Base-by-base conservation (phyloP, 2,329 filamentous ascomycete genomes). In the Apiospora aurea region DNA sequence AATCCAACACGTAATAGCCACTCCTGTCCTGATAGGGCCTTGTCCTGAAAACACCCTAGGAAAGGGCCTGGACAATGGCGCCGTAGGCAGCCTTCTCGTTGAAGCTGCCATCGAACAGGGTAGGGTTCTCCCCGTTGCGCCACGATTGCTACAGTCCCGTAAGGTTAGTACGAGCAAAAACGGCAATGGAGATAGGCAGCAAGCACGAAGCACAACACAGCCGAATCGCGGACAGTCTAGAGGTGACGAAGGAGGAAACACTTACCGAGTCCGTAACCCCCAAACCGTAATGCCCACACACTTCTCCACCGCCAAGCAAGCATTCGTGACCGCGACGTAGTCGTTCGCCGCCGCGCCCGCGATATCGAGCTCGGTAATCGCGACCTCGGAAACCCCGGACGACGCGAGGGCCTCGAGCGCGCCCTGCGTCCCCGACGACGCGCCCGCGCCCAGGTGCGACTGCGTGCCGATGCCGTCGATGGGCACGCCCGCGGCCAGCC, bases 271-370 rank as follows among this genome's bases (percentile, higher is more conserved):
- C 86, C 7, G 83, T 80, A 16, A 87, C 84, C 72, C 86, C 86
- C 91, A 93, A 49, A 91, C 88, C 0, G 91, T 93, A 73, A 93
- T 88, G 68, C 90, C 90, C 2, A 92, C 86, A 77, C 91, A 93
- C 79, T 90, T 89, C 8, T 83, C 72, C 69, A 90, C 82, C 29
- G 85, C 81, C 43, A 91, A 78, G 75, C 91, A 93, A 10, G 88
- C 90, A 66, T 88, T 85, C 73, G 86, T 85, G 29, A 89, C 85
- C 53, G 86, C 85, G n/a, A 85, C 80, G 76, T 91, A 93, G 79
- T 93, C 91, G 26, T 80, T 80, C 4, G 85, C 75, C n/a, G 86
- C 82, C 8, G 88, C 89, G 29, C 83, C 83, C 69, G 87, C 86
- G 76, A 94, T 93, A 77, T 94, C 92, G 69, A 91, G 81, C 80